A percentile compares a stretch with the other conserved stretches of the same genome.
These are phyloP conservation scores for Pyrenopolyporus hunteri DNA, from an alignment of 495 filamentous ascomycete genomes.

Conservation along the genomic window DNA sequence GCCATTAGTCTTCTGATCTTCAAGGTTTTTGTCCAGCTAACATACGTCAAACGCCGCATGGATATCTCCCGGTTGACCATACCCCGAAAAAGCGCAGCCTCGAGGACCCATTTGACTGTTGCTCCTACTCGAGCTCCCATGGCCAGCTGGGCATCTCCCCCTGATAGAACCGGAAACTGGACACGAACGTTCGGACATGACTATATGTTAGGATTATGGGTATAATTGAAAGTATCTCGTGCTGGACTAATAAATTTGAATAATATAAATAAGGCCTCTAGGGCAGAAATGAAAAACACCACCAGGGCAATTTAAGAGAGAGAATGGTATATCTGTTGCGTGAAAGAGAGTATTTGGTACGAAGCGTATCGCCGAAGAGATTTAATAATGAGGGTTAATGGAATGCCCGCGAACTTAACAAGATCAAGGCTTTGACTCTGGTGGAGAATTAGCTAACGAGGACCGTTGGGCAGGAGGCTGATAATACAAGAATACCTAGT, in stretches of 20 bases:
- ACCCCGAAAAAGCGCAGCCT: constrained; percentile 32
- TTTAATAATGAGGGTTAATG: constrained; percentile 4
- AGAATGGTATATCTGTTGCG: constrained; percentile 1
- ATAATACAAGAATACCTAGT: not conserved
- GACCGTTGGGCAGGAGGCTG: not conserved
- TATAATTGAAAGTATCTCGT: constrained; percentile 6
- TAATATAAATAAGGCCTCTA: constrained; percentile 25
- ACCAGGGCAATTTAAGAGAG: constrained; percentile 24
- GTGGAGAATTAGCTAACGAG: constrained; percentile 15
- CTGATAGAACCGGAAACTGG: constrained; percentile 32
- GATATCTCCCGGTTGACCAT: constrained; percentile 25
- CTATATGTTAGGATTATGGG: constrained; percentile 16
- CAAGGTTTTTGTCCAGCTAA: not conserved
- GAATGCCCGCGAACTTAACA: constrained; percentile 13
- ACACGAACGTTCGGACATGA: constrained; percentile 34
- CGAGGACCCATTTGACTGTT: constrained; percentile 30
- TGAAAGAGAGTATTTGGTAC: not conserved
- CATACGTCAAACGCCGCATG: constrained; percentile 33
- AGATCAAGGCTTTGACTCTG: constrained; percentile 10
- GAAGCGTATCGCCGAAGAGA: not conserved
- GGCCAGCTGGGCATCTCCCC: constrained; percentile 24
- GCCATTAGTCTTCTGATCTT: constrained; percentile 9
- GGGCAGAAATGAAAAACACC: constrained; percentile 30
- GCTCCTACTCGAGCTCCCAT: constrained; percentile 19
- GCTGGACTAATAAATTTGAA: constrained; percentile 7